Base-by-base conservation (phyloP, 1,284 basidiomycete species). In the Cryptococcus sp. region DNA sequence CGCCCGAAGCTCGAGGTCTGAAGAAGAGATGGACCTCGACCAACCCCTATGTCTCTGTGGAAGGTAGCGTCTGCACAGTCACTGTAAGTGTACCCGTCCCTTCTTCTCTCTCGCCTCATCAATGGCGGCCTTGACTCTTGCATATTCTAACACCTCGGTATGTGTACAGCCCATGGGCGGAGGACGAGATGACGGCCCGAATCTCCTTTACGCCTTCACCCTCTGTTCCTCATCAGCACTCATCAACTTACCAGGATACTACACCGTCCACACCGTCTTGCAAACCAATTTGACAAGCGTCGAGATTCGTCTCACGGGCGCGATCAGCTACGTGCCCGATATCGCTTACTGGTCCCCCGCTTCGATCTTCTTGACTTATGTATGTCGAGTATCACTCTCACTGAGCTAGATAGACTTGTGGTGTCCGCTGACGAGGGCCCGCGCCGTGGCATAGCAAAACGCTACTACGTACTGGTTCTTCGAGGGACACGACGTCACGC, bases 381-480 rank as follows among this genome's bases (percentile, higher is more conserved):
- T 87, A 69, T 82, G 83, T 84, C 20, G 22, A 13, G 30, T 5
- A 35, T 35, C 30, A 35, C 30, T 13, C 4, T 35, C 13, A 10
- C 27, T 30, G 5, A 30, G 5, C 27, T 35, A 10, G 30, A 35
- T 3, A 5, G 8, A 8, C 30, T 35, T 13, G 30, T 35, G 30
- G 10, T 13, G 30, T 35, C 30, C 2, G 13, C 30, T 35, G 30
- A 35, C 30, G 30, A 35, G 25, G 3, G 25, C 5, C 30, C 5
- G 2, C 2, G 30, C 47, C 1, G 16, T 15, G 19, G n/a, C 16
- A 8, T 45, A 68, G 60, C 67, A 64, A 60, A 67, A 68, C 47
- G 65, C 69, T 62, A 79, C 83, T 13, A 84, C 85, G 0, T 85
- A 84, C 67, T 87, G 85, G 85, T 75, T 86, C 19, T 77, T 88